Conservation (phyloP, 345 rosid genomes). For the Brassica rapa region DNA sequence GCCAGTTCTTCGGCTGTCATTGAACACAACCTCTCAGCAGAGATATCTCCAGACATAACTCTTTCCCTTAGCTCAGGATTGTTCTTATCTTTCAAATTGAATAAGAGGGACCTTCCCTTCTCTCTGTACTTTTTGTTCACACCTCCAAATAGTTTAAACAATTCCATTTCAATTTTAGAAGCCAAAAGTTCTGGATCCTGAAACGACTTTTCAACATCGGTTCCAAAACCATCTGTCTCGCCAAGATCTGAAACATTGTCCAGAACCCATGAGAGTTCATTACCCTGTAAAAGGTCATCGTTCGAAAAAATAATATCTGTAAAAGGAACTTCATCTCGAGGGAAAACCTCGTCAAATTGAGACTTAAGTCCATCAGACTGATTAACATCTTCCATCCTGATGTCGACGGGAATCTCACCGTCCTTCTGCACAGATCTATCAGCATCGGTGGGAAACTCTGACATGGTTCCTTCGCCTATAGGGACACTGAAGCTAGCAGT, state of each 20-base stretch:
- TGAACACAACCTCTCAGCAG: slow-evolving; percentile 75
- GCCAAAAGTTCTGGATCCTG: slow-evolving; percentile 66
- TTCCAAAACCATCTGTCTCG: slow-evolving; percentile 44
- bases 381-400: slow-evolving; percentile 28
- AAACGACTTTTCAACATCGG: slow-evolving; percentile 20
- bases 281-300: slow-evolving; percentile 96
- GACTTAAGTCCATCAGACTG: slow-evolving; percentile 44
- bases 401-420: slow-evolving; percentile 28
- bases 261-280: slow-evolving; percentile 90
- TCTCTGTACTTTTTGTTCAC: slow-evolving; percentile 97
- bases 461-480: slow-evolving; percentile 26
- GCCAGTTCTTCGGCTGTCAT: slow-evolving; percentile 99
- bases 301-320: slow-evolving; percentile 68
- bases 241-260: slow-evolving; percentile 54
- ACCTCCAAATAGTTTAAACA: slow-evolving; percentile 86
- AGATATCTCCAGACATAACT: slow-evolving; percentile 76
- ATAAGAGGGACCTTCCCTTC: slow-evolving; percentile 89
- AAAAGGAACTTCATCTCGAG: slow-evolving; percentile 65
- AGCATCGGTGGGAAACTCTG: slow-evolving; percentile 26
- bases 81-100: slow-evolving; percentile 88
- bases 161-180: slow-evolving; percentile 71
- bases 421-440: slow-evolving; percentile 35
- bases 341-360: slow-evolving; percentile 49
- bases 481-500: slow-evolving; percentile 29
- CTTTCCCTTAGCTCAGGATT: slow-evolving; percentile 92